Evolutionary conservation across 768 basidiomycete genomes (phyloP), one percentile per base, ranked within the genome.

Genomic region (Psilocybe subaeruginosa): DNA sequence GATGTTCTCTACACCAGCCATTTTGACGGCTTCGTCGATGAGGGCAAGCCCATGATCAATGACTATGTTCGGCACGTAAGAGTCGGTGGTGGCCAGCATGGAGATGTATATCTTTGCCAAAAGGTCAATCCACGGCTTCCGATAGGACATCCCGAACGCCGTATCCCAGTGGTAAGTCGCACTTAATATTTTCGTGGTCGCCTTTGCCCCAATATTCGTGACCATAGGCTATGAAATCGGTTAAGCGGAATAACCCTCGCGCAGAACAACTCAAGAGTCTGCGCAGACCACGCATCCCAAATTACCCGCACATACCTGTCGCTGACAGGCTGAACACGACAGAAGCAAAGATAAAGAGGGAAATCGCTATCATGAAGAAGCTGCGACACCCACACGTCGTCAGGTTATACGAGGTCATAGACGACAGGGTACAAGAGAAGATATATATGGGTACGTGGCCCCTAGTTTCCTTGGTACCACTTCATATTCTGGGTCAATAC

Each of bases 301-400:
- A 82, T 49, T 74, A 80, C 12, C 74, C 82, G 14, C 84, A 86
- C 61, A 76, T 82, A 0, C 82, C 85, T 27, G 76, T 92, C n/a
- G 83, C 82, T 3, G 89, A 91, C 73, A 83, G 83, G 62, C 82
- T 91, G 45, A 82, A 84, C 59, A 89, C 85, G 23, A 86, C 87
- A 31, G 93, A 94, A 70, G 82, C 86, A 64, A 93, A 94, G 77
- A 94, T 97, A 63, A 83, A 87, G 66, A 90, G 89, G 74, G 97
- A 99, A 77, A 95, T 99, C 61, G 97, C 97, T 2, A 96, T 99
- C 74, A 97, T 99, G 93, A 99, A 98, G 80, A 96, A 97, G 72
- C 90, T 93, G 69, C 80, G 88, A 50, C 95, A 97, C 70, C 89
- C 91, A 0, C 89, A 97, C 72, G 88, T 97, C 60, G 95, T 98